Conservation (phyloP, 1,139 yeast genomes). For the Kazachstania sp. region DNA sequence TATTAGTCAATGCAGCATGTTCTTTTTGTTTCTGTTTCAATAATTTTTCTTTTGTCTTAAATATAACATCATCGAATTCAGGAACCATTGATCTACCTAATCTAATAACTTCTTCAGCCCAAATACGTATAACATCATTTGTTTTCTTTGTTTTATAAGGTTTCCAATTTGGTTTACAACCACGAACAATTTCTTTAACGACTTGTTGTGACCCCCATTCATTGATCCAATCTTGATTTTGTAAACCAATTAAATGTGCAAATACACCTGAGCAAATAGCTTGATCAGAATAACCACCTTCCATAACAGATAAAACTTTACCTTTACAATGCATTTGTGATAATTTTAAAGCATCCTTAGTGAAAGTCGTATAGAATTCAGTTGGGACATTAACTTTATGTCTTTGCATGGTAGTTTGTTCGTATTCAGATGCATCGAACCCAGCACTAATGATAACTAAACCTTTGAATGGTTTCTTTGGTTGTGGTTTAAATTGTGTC, state of each 20-base stretch:
- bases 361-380: conserved; percentile 63
- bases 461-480: conserved; percentile 50
- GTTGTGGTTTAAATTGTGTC: not conserved
- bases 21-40: conserved; percentile 1
- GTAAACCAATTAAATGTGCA: conserved; percentile 65
- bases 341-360: conserved; percentile 60
- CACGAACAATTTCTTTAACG: conserved; percentile 58
- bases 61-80: conserved; percentile 27
- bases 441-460: conserved; percentile 74
- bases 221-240: conserved; percentile 49
- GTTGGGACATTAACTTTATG: conserved; percentile 82
- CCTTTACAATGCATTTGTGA: conserved; percentile 57
- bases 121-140: conserved; percentile 40
- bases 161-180: conserved; percentile 62
- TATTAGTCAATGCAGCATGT: conserved; percentile 1
- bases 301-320: conserved; percentile 60
- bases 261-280: conserved; percentile 76
- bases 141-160: conserved; percentile 41
- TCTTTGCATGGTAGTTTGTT: conserved; percentile 75
- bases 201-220: conserved; percentile 58
- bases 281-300: conserved; percentile 84
- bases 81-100: conserved; percentile 68
- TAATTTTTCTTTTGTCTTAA: conserved; percentile 12
- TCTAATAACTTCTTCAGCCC: conserved; percentile 64
- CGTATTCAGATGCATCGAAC: conserved; percentile 82